phyloP scores from a whole-genome alignment of 805 yeast genomes.

The Ogataea zsoltii region DNA sequence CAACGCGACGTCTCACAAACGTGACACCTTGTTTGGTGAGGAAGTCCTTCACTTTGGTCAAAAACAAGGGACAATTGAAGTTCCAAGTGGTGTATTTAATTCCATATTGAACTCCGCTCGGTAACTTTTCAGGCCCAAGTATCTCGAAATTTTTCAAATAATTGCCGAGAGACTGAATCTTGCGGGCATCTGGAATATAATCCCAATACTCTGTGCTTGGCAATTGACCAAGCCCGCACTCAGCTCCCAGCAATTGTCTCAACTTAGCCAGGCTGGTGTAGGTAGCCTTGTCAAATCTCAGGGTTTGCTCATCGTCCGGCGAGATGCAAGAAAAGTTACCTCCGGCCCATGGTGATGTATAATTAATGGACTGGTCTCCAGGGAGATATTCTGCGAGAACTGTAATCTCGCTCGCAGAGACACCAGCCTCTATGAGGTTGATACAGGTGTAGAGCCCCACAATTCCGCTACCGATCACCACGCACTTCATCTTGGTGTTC shows the following conservation, averaged over 20 bases:
- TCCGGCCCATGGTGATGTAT: conserved; percentile 83
- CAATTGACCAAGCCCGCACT: conserved; percentile 53
- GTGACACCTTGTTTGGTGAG: conserved; percentile 51
- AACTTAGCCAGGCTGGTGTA: conserved; percentile 48
- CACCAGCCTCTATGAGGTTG: conserved; percentile 43
- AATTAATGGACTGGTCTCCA: conserved; percentile 73
- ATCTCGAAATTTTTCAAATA: conserved; percentile 51
- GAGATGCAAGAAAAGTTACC: conserved; percentile 63
- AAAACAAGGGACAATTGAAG: conserved; percentile 69
- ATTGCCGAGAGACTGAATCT: conserved; percentile 46
- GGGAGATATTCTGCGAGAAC: conserved; percentile 69
- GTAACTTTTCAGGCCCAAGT: conserved; percentile 42
- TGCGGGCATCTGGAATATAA: conserved; percentile 42
- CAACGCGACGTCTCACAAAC: conserved; percentile 46
- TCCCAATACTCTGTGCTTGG: conserved; percentile 67
- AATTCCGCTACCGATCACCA: conserved; percentile 57
- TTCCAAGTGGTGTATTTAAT: conserved; percentile 61
- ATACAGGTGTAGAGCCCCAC: conserved; percentile 65
- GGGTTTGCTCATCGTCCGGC: conserved; percentile 52
- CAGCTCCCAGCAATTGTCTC: conserved; percentile 44
- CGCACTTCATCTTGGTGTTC: conserved; percentile 11
- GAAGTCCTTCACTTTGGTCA: conserved; percentile 46
- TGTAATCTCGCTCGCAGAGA: conserved; percentile 45
- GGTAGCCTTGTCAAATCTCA: conserved; percentile 57
- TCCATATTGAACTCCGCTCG: conserved; percentile 57